phyloP scores from a whole-genome alignment of 768 basidiomycete species.

The Psilocybe subaeruginosa region DNA sequence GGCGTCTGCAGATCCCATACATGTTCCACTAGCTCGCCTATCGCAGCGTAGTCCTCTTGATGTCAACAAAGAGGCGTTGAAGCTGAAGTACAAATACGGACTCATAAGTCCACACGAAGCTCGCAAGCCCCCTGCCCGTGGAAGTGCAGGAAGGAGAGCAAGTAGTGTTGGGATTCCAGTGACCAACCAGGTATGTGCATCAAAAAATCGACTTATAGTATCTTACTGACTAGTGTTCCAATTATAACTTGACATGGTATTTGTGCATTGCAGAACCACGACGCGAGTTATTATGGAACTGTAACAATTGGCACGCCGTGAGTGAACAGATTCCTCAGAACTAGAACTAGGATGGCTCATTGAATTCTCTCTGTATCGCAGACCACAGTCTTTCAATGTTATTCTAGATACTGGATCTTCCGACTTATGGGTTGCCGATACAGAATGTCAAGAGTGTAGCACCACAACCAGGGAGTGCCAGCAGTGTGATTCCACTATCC shows the following conservation, averaged over 20 bases:
- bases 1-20: conserved; percentile 41
- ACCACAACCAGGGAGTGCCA: not conserved
- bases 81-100: conserved; percentile 54
- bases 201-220: conserved; percentile 35
- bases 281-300: conserved; percentile 60
- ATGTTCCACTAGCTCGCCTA: conserved; percentile 48
- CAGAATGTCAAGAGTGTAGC: conserved; percentile 47
- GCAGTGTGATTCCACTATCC: conserved; percentile 14
- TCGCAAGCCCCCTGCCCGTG: conserved; percentile 7
- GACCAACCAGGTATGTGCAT: conserved; percentile 36
- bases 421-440: conserved; percentile 85
- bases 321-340: conserved; percentile 26
- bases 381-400: conserved; percentile 71
- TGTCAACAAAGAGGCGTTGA: conserved; percentile 40
- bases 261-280: conserved; percentile 41
- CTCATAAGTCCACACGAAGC: conserved; percentile 18
- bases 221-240: not conserved
- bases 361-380: conserved; percentile 24
- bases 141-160: conserved; percentile 33
- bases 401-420: conserved; percentile 92
- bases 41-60: conserved; percentile 25
- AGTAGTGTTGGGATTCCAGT: conserved; percentile 38
- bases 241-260: not conserved
- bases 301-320: conserved; percentile 67
- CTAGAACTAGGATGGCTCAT: not conserved